Evolutionary conservation across 2,329 filamentous ascomycete species (phyloP), one percentile per base, ranked within the genome.

Genomic region (Alternaria burnsii): DNA sequence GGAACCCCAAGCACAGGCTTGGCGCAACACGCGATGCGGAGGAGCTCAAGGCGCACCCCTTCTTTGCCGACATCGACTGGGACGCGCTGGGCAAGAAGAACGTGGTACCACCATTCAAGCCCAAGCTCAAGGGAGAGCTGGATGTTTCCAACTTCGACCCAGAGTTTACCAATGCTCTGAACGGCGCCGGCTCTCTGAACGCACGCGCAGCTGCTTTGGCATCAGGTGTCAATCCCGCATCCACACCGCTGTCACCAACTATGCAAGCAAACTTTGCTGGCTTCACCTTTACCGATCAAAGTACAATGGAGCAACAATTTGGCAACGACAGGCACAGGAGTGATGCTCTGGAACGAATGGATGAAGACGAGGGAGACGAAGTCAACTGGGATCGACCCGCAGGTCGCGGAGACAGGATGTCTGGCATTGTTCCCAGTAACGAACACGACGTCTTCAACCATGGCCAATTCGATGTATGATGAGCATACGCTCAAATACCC

Each of bases 221-320:
- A 16, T 89, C 89, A 58, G 94, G 94, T 38, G 81, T 86, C 47
- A 92, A 95, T 75, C 90, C 92, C 6, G 92, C 93, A 8, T 97
- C 92, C 14, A 99, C 95, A 0, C 95, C 95, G 0, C 84, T 99
- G 24, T 97, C 93, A 14, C 95, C 95, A 0, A 96, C 93, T 3
- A 94, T 97, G 81, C 95, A 99, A 80, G 95, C 94, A 65, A 97
- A 98, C 76, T 99, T 99, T 83, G 92, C 95, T 74, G 95, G 95
- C 34, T 99, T 99, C 80, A 99, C 95, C 0, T 99, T 97, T 78
- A 95, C 98, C n/a, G 95, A 98, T 71, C 94, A 98, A 81, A 97
- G 92, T 74, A 92, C 92, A 2, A 89, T 99, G 57, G 94, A 98
- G 53, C 92, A 94, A 65, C 90, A 95, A 67, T 93, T 92, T 58